Evolutionary conservation across 257 asterid genomes (phyloP), one percentile per base, ranked within the genome.

Genomic region (Rubia yunnanensis): DNA sequence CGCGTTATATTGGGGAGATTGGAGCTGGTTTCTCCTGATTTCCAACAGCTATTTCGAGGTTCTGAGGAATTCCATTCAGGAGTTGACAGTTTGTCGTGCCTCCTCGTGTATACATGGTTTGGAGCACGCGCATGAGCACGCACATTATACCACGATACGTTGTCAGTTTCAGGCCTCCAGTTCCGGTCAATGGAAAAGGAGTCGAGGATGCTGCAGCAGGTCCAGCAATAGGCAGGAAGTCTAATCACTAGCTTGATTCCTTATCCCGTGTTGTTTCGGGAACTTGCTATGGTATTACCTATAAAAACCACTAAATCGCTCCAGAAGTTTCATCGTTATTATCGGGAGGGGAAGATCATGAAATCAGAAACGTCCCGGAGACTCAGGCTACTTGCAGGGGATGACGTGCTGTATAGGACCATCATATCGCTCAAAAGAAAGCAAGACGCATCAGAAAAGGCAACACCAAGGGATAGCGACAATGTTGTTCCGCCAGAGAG

Each of bases 211-310:
- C 35, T 28, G 28, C 30, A 48, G 5, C 46, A n/a, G n/a, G n/a
- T n/a, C n/a, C n/a, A 41, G 63, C 61, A 15, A 0, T 17, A 11
- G n/a, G n/a, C n/a, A 48, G 38, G 69, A 66, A 30, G 65, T 79
- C 84, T 2, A 79, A 3, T 79, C 84, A 14, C 79, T 79, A n/a
- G n/a, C 1, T 79, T 74, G 79, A 70, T 79, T 66, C 72, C 81
- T 7, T 67, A 76, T 70, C 32, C 79, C 8, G 15, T 59, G 27
- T 60, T 79, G 22, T 69, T 79, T 38, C 53, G 76, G 32, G 76
- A 64, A 26, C 77, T 79, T 3, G 63, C 81, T 5, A 63, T 69
- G 30, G 49, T 56, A 32, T 76, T 79, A 56, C 65, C 74, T 14
- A 64, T 63, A 14, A 62, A 64, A 5, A 57, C 72, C 39, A 61